phyloP scores from a whole-genome alignment of 2,329 filamentous ascomycete species.

The Leptographium flavum region DNA sequence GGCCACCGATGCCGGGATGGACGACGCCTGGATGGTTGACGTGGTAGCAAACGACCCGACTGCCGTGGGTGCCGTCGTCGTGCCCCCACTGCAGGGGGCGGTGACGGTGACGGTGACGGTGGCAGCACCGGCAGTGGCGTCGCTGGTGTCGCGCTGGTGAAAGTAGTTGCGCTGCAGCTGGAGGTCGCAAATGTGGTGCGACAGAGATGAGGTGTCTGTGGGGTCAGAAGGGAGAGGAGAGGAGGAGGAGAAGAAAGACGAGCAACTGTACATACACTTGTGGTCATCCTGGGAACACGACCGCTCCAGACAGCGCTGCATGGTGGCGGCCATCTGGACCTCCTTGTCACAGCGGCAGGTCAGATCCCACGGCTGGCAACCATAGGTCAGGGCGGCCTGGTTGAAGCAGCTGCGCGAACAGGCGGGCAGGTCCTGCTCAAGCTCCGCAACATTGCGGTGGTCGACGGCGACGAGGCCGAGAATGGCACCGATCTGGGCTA shows the following conservation, averaged over 20 bases:
- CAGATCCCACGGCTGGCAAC: conserved; percentile 8
- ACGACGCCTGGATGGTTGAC: neutral
- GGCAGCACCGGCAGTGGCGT: neutral
- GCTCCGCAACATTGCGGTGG: neutral
- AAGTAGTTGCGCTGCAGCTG: neutral
- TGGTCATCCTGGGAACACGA: conserved; percentile 5
- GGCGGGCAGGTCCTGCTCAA: conserved; percentile 7
- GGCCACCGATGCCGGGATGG: neutral
- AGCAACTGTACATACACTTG: neutral
- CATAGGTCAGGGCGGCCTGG: conserved; percentile 7
- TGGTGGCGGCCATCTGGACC: conserved; percentile 4
- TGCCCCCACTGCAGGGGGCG: neutral
- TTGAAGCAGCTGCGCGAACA: conserved; percentile 10
- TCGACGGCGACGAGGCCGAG: conserved; percentile 1
- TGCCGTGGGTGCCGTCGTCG: neutral
- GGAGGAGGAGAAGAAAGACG: too few relatives aligned
- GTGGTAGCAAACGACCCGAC: neutral
- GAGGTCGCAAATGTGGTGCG: neutral
- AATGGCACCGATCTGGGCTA: neutral
- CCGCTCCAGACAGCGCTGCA: conserved; percentile 8
- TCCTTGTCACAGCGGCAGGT: conserved; percentile 10
- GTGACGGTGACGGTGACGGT: neutral
- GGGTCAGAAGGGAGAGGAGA: too few relatives aligned
- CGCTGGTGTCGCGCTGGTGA: neutral
- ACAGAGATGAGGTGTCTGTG: neutral